Conservation (phyloP, 495 filamentous ascomycete species). For the Durotheca rogersii region DNA sequence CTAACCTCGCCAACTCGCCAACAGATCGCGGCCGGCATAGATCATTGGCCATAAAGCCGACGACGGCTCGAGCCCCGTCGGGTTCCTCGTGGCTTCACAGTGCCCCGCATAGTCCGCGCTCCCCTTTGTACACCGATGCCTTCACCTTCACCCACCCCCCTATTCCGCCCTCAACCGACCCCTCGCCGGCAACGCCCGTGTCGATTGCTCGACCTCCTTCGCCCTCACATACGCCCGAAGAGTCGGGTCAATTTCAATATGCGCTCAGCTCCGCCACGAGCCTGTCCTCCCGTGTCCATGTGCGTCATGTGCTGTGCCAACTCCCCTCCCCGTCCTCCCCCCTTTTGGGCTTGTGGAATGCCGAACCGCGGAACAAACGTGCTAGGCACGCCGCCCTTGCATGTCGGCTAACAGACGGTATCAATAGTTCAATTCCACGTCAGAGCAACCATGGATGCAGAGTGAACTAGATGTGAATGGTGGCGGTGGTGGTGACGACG, state of each 20-base stretch:
- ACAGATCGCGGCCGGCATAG: slow-evolving; percentile 20
- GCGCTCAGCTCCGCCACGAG: slow-evolving; percentile 12
- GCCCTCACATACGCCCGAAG: slow-evolving; percentile 5
- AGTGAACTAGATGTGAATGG: slow-evolving; percentile 7
- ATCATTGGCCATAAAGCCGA: slow-evolving; percentile 24
- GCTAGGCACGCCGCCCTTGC: slow-evolving; percentile 3
- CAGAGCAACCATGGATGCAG: slow-evolving; percentile 15
- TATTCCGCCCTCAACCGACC: slow-evolving; percentile 6
- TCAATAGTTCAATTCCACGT: slow-evolving; percentile 20
- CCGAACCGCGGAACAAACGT: slow-evolving; percentile 5
- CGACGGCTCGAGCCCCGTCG: slow-evolving; percentile 15
- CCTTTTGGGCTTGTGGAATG: too few relatives aligned
- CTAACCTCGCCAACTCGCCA: slow-evolving; percentile 12
- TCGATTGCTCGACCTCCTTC: slow-evolving; percentile 8
- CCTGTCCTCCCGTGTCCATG: slow-evolving; percentile 6
- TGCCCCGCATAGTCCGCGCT: slow-evolving; percentile 23
- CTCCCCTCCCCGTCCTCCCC: background rate
- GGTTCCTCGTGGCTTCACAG: slow-evolving; percentile 11
- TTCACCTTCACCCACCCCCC: slow-evolving; percentile 12
- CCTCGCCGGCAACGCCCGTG: slow-evolving; percentile 3
- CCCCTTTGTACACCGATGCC: slow-evolving; percentile 18
- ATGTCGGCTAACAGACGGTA: background rate
- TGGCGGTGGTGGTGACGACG: slow-evolving; percentile 11
- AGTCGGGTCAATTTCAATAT: slow-evolving; percentile 14
- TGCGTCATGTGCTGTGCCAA: background rate